Evolutionary conservation across 2,329 filamentous ascomycete species (phyloP).

Genomic region (Epichloe festucae): DNA sequence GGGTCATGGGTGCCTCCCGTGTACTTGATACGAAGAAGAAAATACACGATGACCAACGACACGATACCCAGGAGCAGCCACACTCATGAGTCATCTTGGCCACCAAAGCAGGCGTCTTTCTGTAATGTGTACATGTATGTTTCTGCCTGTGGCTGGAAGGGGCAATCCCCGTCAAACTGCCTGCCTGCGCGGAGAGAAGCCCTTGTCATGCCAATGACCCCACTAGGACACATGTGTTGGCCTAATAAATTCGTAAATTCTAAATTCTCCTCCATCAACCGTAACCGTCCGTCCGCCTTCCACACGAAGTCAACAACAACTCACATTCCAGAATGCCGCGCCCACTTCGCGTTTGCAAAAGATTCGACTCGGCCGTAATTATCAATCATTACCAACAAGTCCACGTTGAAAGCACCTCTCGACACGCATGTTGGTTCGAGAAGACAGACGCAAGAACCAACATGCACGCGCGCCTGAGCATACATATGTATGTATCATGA

Average conservation of each 20-base stretch:
- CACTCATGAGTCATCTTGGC: not conserved
- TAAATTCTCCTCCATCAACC: too few species aligned
- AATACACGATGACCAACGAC: too few species aligned
- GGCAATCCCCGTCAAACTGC: not conserved
- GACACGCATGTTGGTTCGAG: not conserved
- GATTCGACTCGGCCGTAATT: slow-evolving; percentile 1
- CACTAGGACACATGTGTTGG: too few species aligned
- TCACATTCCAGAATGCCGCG: not conserved
- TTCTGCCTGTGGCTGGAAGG: not conserved
- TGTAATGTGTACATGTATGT: not conserved
- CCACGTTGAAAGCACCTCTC: not conserved
- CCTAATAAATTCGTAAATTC: too few species aligned
- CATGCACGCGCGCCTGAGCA: not conserved
- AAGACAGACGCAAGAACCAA: not conserved
- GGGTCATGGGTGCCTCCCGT: not conserved
- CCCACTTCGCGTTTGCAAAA: not conserved
- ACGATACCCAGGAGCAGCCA: not conserved
- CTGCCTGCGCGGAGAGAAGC: not conserved
- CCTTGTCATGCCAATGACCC: not conserved
- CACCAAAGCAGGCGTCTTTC: not conserved
- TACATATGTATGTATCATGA: too few species aligned
- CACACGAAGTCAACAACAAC: too few species aligned
- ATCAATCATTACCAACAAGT: not conserved
- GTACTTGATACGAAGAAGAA: too few species aligned
- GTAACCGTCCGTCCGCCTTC: too few species aligned